phyloP scores from a whole-genome alignment of 108 stramenopile species.

The Cyclotella atomus region DNA sequence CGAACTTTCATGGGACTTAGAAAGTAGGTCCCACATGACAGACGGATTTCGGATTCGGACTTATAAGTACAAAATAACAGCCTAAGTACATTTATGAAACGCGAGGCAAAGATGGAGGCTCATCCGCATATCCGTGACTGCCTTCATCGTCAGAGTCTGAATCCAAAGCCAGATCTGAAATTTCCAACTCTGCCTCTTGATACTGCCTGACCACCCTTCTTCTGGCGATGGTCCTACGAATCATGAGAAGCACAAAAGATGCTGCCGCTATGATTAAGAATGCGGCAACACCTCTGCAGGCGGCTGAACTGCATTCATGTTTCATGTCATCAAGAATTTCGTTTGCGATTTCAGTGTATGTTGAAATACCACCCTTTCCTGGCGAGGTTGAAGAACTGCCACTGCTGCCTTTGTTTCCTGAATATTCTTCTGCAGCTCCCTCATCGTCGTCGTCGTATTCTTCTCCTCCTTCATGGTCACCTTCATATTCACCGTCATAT shows the following conservation, averaged over 20 bases:
- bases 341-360: conserved; percentile 19
- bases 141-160: conserved; percentile 40
- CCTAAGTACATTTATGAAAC: conserved; percentile 17
- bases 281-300: conserved; percentile 43
- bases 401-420: conserved; percentile 1
- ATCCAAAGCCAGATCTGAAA: conserved; percentile 46
- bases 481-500: neutral
- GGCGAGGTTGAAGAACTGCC: neutral
- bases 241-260: conserved; percentile 23
- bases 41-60: too few relatives aligned
- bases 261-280: conserved; percentile 33
- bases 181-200: conserved; percentile 50
- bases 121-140: conserved; percentile 31
- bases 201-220: conserved; percentile 46
- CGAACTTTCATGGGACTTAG: too few relatives aligned
- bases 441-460: conserved; percentile 5
- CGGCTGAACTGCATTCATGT: conserved; percentile 38
- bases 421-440: conserved; percentile 24
- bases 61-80: too few relatives aligned
- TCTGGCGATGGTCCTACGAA: conserved; percentile 39
- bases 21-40: too few relatives aligned
- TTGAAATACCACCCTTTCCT: neutral
- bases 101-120: conserved; percentile 23
- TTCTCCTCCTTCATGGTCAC: neutral
- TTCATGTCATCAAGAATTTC: conserved; percentile 50